Conservation (phyloP, 129 eudicot species). For the Flaveria sonorensis region DNA sequence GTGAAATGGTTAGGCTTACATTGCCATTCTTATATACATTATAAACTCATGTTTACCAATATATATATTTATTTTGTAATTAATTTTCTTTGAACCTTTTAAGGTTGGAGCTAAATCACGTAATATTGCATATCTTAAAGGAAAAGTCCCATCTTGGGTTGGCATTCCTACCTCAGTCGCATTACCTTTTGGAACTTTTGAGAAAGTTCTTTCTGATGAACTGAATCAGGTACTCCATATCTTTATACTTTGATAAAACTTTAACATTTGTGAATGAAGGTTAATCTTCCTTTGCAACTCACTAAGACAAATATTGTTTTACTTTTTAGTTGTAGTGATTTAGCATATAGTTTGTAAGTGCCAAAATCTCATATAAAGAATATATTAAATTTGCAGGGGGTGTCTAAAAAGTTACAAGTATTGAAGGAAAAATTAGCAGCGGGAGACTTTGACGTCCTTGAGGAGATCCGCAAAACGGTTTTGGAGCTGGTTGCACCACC, state of each 20-base stretch:
- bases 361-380: slow-evolving; percentile 10
- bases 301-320: not conserved
- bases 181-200: slow-evolving; percentile 87
- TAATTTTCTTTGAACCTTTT: slow-evolving; percentile 19
- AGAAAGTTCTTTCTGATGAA: slow-evolving; percentile 76
- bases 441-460: slow-evolving; percentile 66
- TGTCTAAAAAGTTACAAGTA: slow-evolving; percentile 55
- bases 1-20: slow-evolving; percentile 62
- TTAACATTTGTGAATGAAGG: slow-evolving; percentile 21
- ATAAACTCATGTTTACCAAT: not conserved
- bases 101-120: slow-evolving; percentile 99
- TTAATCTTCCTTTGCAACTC: not conserved
- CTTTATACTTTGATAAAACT: slow-evolving; percentile 9
- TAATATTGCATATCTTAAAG: slow-evolving; percentile 85
- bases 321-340: slow-evolving; percentile 12
- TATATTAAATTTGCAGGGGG: slow-evolving; percentile 59
- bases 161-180: slow-evolving; percentile 96
- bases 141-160: slow-evolving; percentile 92
- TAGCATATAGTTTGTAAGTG: not conserved
- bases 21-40: slow-evolving; percentile 19
- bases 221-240: slow-evolving; percentile 60
- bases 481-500: slow-evolving; percentile 81
- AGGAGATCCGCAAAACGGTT: slow-evolving; percentile 76
- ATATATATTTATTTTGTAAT: slow-evolving; percentile 22
- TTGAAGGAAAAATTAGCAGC: slow-evolving; percentile 60